Evolutionary conservation across 2,329 filamentous ascomycete genomes (phyloP), one percentile per base, ranked within the genome.

Genomic region (Monosporascus ibericus): DNA sequence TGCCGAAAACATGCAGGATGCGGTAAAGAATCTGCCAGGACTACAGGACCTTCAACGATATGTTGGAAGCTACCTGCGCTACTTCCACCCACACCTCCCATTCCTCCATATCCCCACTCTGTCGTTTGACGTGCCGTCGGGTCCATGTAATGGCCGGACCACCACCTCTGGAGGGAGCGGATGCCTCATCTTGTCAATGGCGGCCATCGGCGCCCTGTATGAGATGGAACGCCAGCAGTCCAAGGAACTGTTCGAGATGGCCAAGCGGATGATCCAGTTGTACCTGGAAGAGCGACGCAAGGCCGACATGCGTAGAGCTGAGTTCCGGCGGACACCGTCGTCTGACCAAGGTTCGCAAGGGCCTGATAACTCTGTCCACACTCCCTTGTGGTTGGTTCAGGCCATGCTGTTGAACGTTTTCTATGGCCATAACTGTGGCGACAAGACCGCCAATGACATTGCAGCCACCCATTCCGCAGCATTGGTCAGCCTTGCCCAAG

Each of bases 401-500:
- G 90, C 92, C 0, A 97, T 97, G 92, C 76, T 97, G 8, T 78
- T 99, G 48, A 97, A 96, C 66, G 89, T 97, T 38, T 88, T 96
- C 17, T 97, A 96, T 66, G 92, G 92, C 15, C 90, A 96, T 69
- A 95, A 95, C 60, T 95, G 91, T 67, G 90, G 89, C 38, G 92
- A 97, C 68, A 92, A 95, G 72, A 86, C 85, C 50, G 88, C 90
- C 22, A 90, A 89, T 55, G 91, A 96, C 66, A 95, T 95, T 63
- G 92, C 92, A 1, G 92, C 87, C 57, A 96, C 89, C 1, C 92
- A 97, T 67, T 95, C 90, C 66, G 89, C 91, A 7, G 90, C 92
- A 20, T 75, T 99, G 42, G 90, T 96, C 50, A 95, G 90, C 67
- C 81, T 99, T 49, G 91, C 92, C 4, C 87, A 92, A 65, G 90